Evolutionary conservation across 768 basidiomycete species (phyloP), one percentile per base, ranked within the genome.

Genomic region (Phylloporus sp.): DNA sequence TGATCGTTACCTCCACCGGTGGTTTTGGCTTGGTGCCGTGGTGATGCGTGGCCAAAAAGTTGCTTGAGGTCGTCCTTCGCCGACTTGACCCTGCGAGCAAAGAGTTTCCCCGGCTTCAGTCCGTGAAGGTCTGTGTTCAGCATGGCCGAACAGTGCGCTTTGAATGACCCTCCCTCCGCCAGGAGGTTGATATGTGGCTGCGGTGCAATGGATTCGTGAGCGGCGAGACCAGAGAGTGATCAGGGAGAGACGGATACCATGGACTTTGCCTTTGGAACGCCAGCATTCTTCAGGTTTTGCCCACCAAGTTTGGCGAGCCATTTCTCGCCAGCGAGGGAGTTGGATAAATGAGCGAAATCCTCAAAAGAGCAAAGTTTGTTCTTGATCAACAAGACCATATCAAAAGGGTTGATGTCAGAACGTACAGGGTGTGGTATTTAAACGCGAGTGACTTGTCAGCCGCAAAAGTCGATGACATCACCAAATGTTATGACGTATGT

Each of bases 341-440:
- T 4, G 20, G 56, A 57, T 7, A 52, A 47, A 46, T 4, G 56
- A 44, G 50, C 27, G 51, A 49, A 16, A 40, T 54, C 50, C 57
- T 53, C 47, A 27, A 53, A 24, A 27, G 56, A 58, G 50, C 47
- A 18, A n/a, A 12, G n/a, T 41, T 53, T 53, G 47, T 53, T 49
- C 56, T 58, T 58, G 50, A 53, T 58, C 56, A 49, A 58, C 47
- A 58, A 58, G 56, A 58, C 43, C 57, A 58, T 57, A 6, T 5
- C 8, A 34, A 26, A 45, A 10, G 44, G n/a, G n/a, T n/a, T 2
- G 45, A 15, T 31, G 29, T 31, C 6, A 24, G 28, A 23, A 32
- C 43, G 43, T 20, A 16, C 49, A 35, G 24, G 22, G 36, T 48
- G 6, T 16, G 7, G 28, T 44, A 22, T 44, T 44, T 44, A 31